Conservation (phyloP, 768 basidiomycete species). For the Tephrocybe sp. region DNA sequence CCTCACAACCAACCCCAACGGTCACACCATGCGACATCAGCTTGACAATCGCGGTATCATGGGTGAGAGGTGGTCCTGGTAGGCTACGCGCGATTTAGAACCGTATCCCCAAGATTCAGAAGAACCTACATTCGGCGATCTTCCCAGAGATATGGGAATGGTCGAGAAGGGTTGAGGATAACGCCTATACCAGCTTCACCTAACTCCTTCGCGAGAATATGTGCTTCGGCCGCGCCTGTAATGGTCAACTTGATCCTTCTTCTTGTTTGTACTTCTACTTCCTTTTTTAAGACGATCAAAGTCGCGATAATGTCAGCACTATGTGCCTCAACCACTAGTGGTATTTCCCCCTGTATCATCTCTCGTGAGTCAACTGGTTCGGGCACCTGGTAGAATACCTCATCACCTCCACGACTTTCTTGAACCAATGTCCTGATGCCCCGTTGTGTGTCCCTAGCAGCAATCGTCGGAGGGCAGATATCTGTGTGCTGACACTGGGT, state of each 20-base stretch:
- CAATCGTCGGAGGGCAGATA: constrained; percentile 68
- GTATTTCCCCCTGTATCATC: constrained; percentile 55
- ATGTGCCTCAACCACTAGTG: constrained; percentile 72
- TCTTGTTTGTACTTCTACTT: constrained; percentile 51
- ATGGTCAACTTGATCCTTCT: constrained; percentile 56
- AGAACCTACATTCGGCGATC: constrained; percentile 55
- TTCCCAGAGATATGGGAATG: constrained; percentile 79
- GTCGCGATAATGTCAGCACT: constrained; percentile 85
- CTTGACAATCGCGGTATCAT: constrained; percentile 49
- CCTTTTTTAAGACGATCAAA: constrained; percentile 65
- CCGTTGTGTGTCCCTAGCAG: constrained; percentile 46
- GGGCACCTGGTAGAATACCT: not conserved
- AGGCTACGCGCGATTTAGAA: constrained; percentile 32
- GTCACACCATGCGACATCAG: constrained; percentile 71
- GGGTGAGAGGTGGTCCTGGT: constrained; percentile 74
- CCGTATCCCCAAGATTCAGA: not conserved
- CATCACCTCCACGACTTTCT: constrained; percentile 43
- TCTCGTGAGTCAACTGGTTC: not conserved
- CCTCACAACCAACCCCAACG: constrained; percentile 63
- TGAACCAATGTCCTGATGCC: constrained; percentile 43
- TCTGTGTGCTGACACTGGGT: constrained; percentile 77
- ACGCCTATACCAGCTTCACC: constrained; percentile 48
- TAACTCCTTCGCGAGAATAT: constrained; percentile 69
- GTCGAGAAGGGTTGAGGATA: constrained; percentile 52
- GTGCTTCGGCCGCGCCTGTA: constrained; percentile 64